Base-by-base conservation (phyloP, 495 filamentous ascomycete genomes). In the Cercophora scortea region DNA sequence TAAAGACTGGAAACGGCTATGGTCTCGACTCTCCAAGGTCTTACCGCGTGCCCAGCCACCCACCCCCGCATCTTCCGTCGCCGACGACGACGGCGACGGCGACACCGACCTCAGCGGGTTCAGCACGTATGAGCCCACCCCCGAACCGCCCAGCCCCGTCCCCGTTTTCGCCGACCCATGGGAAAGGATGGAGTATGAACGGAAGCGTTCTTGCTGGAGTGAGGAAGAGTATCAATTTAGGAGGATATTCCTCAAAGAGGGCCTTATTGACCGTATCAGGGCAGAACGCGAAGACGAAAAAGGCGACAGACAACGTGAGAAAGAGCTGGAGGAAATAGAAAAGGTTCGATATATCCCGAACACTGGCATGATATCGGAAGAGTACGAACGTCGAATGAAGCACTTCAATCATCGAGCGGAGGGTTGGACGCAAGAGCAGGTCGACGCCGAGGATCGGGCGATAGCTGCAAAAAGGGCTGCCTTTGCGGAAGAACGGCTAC, bases 301-400 rank as follows among this genome's bases (percentile, higher is more conserved):
- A 47, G 52, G 52, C 18, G 40, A 49, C 45, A 54, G 52, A 46
- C 45, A 39, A 49, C 33, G 33, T 25, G 9, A 48, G 43, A 40
- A 53, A 48, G 38, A 48, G 34, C 52, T 47, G 45, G 52, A 54
- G 38, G 52, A 43, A 44, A 54, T 54, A 43, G 45, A 50, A 25
- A 49, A 47, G 45, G 44, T 49, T 44, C 18, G 38, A 41, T 54
- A 49, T 49, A 3, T 0, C 6, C 44, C 44, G 8, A 46, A 35
- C 45, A 54, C 45, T 49, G 17, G 9, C 25, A 36, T 42, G 1
- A 50, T 40, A 6, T 41, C 42, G 34, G 10, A 11, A 12, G 50
- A 52, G 50, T 52, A 47, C 43, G 6, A 46, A 7, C 34, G 33
- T 41, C 50, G 42, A 40, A 46, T 46, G 42, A 41, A 35, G 16